Conservation (phyloP, 2,329 filamentous ascomycete species). For the Tolypocladium capitatum region DNA sequence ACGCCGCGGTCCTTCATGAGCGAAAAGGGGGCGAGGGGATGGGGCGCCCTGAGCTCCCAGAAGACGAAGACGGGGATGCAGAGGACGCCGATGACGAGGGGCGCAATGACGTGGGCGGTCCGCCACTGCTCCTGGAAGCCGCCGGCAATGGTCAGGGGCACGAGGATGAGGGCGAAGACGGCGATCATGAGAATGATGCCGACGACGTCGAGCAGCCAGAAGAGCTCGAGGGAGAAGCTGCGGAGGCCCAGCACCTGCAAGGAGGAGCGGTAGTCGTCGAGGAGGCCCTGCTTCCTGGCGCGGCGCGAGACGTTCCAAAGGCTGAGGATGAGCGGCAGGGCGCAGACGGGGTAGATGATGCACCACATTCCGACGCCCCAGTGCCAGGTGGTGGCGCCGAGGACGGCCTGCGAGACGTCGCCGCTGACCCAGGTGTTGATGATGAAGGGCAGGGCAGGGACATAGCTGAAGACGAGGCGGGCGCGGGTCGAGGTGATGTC, state of each 20-base stretch:
- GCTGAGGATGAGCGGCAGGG: conserved; percentile 39
- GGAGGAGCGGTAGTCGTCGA: conserved; percentile 21
- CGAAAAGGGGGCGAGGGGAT: conserved; percentile 43
- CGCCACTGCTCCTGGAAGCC: conserved; percentile 34
- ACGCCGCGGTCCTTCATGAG: conserved; percentile 45
- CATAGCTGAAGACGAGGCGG: conserved; percentile 47
- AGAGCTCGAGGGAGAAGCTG: conserved; percentile 2
- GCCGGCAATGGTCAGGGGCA: conserved; percentile 41
- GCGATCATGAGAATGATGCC: conserved; percentile 32
- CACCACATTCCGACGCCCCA: conserved; percentile 54
- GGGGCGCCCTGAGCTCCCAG: conserved; percentile 38
- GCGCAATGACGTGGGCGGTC: conserved; percentile 35
- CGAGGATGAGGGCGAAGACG: conserved; percentile 32
- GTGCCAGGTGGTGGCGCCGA: conserved; percentile 39
- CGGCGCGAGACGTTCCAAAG: conserved; percentile 18
- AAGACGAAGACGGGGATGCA: conserved; percentile 34
- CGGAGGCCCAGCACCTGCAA: conserved; percentile 3
- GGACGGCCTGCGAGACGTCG: conserved; percentile 36
- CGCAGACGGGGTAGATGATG: conserved; percentile 44
- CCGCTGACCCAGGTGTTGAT: conserved; percentile 53
- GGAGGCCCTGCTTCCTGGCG: not conserved
- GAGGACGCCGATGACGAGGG: conserved; percentile 35
- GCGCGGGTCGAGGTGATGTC: conserved; percentile 47
- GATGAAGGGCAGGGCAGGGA: conserved; percentile 44
- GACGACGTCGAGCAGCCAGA: conserved; percentile 29